phyloP scores from a whole-genome alignment of 2,329 filamentous ascomycete species.

The Peltaster fructicola region DNA sequence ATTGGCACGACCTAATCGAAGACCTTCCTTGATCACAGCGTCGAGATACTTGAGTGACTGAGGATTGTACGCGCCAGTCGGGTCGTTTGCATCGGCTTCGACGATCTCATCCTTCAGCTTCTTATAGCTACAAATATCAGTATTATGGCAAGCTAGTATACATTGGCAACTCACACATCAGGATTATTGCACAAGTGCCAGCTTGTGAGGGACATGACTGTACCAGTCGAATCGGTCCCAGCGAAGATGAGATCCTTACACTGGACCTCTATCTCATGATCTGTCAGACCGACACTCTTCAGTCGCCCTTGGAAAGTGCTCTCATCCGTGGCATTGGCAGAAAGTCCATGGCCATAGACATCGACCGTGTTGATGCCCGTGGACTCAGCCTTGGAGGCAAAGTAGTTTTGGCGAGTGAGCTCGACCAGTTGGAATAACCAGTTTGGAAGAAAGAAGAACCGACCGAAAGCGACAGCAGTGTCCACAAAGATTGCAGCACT shows the following conservation, averaged over 20 bases:
- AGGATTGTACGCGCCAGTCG: constrained; percentile 11
- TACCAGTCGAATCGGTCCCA: constrained; percentile 35
- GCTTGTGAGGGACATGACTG: constrained; percentile 32
- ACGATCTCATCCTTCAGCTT: constrained; percentile 20
- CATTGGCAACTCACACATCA: constrained; percentile 16
- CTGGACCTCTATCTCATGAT: constrained; percentile 30
- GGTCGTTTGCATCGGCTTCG: constrained; percentile 10
- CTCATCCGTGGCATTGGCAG: constrained; percentile 14
- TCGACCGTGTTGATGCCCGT: constrained; percentile 25
- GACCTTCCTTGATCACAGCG: constrained; percentile 32
- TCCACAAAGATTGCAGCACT: constrained; percentile 35
- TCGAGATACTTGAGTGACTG: constrained; percentile 28
- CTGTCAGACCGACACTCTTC: constrained; percentile 25
- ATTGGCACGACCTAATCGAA: constrained; percentile 35
- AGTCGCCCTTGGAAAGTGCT: constrained; percentile 33
- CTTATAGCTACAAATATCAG: constrained; percentile 13
- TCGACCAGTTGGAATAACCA: constrained; percentile 24
- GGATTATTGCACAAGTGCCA: constrained; percentile 29
- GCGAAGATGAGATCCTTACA: constrained; percentile 39
- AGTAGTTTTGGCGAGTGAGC: constrained; percentile 19
- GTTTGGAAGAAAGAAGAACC: constrained; percentile 36
- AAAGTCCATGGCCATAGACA: too few relatives aligned
- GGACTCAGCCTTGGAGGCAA: constrained; percentile 17
- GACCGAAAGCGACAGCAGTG: constrained; percentile 35
- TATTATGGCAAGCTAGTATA: background rate